A percentile compares a stretch with the other conserved stretches of the same genome.
Conservation (phyloP, 192 early-diverging fungal species). For the Lobosporangium transversale region DNA sequence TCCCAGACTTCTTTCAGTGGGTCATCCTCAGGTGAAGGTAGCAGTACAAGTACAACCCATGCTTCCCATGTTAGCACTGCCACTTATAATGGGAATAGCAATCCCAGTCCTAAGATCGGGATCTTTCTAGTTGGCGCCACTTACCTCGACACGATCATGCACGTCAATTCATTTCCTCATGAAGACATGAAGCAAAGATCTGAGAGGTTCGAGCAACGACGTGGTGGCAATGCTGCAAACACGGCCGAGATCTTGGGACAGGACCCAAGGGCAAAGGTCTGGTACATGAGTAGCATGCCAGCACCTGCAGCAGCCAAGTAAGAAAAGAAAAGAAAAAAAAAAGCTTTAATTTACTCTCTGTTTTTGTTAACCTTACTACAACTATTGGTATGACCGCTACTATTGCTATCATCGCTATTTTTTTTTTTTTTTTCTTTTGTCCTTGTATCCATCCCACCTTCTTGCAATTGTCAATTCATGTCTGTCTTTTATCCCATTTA, state of each 20-base stretch:
- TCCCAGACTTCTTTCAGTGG: constrained; percentile 18
- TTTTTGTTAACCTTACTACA: not conserved
- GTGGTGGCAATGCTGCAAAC: constrained; percentile 73
- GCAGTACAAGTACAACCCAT: not conserved
- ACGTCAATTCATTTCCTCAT: constrained; percentile 64
- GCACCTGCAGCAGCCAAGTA: constrained; percentile 59
- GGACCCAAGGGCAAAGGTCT: constrained; percentile 49
- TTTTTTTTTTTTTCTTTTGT: not conserved
- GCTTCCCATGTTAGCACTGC: no score
- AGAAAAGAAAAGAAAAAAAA: not conserved
- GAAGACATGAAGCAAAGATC: constrained; percentile 73
- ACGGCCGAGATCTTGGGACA: constrained; percentile 66
- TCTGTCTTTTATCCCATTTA: not conserved
- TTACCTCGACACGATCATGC: constrained; percentile 72
- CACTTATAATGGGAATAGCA: no score
- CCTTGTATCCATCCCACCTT: not conserved
- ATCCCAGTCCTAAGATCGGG: constrained; percentile 15
- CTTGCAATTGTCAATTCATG: no score
- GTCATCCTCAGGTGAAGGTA: constrained; percentile 10
- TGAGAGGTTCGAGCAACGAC: constrained; percentile 64
- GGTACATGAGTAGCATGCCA: constrained; percentile 64
- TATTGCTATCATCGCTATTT: no score
- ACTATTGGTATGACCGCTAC: not conserved
- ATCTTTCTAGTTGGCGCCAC: constrained; percentile 63
- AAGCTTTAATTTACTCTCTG: not conserved